Base-by-base conservation (phyloP, 2,329 filamentous ascomycete species). In the Pseudopyrenochaeta lycopersici region DNA sequence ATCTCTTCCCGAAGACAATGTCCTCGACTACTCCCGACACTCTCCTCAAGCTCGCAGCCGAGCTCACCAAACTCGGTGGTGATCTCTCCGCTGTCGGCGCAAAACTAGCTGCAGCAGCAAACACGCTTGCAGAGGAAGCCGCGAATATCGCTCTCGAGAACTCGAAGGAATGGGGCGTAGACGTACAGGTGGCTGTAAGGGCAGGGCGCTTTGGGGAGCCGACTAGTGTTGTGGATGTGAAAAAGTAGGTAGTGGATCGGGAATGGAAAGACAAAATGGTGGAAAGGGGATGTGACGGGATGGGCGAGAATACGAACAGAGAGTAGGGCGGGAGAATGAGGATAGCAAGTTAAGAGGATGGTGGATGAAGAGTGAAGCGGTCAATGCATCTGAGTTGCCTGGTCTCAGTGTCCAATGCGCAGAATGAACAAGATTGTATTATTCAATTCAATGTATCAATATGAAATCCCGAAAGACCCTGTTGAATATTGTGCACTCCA, bases 131-230 rank as follows among this genome's bases (percentile, higher is more conserved):
- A 38, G 56, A 66, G 48, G 64, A 68, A 59, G 62, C 64, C 2
- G 67, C 65, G 1, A 66, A 66, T 27, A 41, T 68, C 7, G 67
- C 67, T 1, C 49, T 63, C 11, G 62, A 63, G 12, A 57, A 60
- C 18, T 52, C 67, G 7, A 64, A 58, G 46, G 50, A 55, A 9
- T 67, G 62, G 62, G 63, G 64, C 1, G 60, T 67, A 9, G 64
- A 67, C 45, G 61, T 68, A 2, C 62, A 64, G 23, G 60, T 65
- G 38, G 62, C 60, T 1, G 60, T 65, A 3, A 44, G 58, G 2
- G 48, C 48, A 6, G 52, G 58, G 7, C 46, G 36, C n/a, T 51
- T 54, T 29, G 51, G 50, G 1, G 39, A 43, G 18, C 42, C 45
- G 15, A 20, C 47, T n/a, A 41, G 54, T 3, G 35, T 58, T 20